A percentile compares a stretch with the other conserved stretches of the same genome.
These are phyloP conservation scores for Leptodermis oblonga DNA, from an alignment of 257 asterid genomes.

Conservation along the genomic window DNA sequence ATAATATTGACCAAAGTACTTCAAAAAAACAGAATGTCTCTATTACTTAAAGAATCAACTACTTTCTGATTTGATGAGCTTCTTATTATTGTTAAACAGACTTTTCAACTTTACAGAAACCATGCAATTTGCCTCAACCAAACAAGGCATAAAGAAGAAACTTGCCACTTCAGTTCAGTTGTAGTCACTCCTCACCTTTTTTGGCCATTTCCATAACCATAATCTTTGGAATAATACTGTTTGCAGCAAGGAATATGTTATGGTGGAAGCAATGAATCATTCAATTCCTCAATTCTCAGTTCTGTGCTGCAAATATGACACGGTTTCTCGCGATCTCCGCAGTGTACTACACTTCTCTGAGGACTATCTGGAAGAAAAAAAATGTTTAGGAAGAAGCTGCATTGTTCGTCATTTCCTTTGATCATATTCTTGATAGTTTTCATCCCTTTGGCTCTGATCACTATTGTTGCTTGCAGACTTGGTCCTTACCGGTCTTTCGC, in stretches of 20 bases:
- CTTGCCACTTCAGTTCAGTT: slow-evolving; percentile 11
- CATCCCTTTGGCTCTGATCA: slow-evolving; percentile 30
- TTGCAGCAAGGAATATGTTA: slow-evolving; percentile 35
- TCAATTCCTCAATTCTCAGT: too few relatives aligned
- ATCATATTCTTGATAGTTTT: slow-evolving; percentile 19
- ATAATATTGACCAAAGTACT: neutral
- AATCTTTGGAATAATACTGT: slow-evolving; percentile 21
- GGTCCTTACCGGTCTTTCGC: slow-evolving; percentile 16
- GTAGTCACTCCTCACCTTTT: slow-evolving; percentile 9
- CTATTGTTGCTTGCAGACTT: slow-evolving; percentile 12
- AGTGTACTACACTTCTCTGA: too few relatives aligned
- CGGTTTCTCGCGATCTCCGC: neutral
- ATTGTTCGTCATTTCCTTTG: slow-evolving; percentile 14
- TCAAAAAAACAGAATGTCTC: neutral
- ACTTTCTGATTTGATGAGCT: neutral
- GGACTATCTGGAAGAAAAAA: neutral
- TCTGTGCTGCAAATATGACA: slow-evolving; percentile 3
- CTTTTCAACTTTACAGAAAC: slow-evolving; percentile 12
- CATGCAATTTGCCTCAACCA: slow-evolving; percentile 11
- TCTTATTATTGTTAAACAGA: neutral
- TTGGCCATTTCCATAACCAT: slow-evolving; percentile 13
- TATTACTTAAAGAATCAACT: neutral
- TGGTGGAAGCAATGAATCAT: slow-evolving; percentile 32
- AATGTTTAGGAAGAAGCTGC: slow-evolving; percentile 31
- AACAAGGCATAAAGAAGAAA: slow-evolving; percentile 11